Evolutionary conservation across 768 basidiomycete genomes (phyloP).

Genomic region (Phanerochaete sordida): DNA sequence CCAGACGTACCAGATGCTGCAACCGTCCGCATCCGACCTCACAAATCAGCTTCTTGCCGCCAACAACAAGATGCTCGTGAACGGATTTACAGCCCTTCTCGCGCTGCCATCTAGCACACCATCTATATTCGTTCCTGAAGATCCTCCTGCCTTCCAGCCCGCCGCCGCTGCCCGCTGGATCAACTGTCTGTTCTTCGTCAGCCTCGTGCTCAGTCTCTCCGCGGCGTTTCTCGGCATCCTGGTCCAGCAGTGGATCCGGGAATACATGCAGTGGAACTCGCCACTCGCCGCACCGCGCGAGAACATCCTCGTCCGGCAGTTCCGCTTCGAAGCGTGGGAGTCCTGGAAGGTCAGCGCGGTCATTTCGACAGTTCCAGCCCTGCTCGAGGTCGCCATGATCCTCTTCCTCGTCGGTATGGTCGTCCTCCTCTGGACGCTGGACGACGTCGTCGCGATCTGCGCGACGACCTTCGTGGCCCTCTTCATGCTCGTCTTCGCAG

Average conservation of each 20-base stretch:
- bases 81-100: background rate
- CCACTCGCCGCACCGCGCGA: background rate
- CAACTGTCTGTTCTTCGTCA: background rate
- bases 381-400: background rate
- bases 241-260: background rate
- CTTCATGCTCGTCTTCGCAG: background rate
- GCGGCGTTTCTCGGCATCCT: background rate
- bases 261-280: conserved; percentile 4
- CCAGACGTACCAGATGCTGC: background rate
- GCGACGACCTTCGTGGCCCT: background rate
- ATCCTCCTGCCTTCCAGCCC: background rate
- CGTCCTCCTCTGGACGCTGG: conserved; percentile 3
- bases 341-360: background rate
- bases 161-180: background rate
- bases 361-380: background rate
- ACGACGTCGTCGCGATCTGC: background rate
- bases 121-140: background rate
- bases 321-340: conserved; percentile 2
- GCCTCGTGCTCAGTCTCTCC: conserved; percentile 3
- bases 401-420: conserved; percentile 1
- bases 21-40: background rate
- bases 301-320: background rate
- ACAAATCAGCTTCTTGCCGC: conserved; percentile 4
- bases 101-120: background rate
- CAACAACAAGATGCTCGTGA: background rate